Percentiles rank a stretch among this genome's conserved stretches.
phyloP scores from a whole-genome alignment of 1,284 basidiomycete genomes.

The Pseudomicrostroma phylloplanum region DNA sequence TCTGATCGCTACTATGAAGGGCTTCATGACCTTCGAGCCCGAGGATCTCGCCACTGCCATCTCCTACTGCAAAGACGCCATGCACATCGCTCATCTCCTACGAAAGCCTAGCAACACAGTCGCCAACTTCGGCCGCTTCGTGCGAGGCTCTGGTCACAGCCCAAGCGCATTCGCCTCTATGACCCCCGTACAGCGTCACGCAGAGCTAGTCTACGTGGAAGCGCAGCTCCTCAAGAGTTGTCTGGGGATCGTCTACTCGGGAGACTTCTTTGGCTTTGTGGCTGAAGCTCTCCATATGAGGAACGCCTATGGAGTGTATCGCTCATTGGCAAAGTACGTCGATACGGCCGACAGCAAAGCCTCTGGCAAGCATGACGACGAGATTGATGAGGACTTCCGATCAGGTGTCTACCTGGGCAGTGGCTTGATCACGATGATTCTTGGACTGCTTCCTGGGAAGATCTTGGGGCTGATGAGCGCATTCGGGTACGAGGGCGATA shows the following conservation, averaged over 20 bases:
- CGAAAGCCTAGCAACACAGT: constrained; percentile 38
- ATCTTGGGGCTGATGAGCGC: constrained; percentile 50
- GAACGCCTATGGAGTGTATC: constrained; percentile 48
- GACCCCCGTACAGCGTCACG: constrained; percentile 44
- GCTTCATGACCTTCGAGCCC: constrained; percentile 51
- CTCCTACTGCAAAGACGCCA: constrained; percentile 44
- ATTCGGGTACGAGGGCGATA: constrained; percentile 48
- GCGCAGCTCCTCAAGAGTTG: constrained; percentile 44
- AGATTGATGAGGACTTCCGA: constrained; percentile 46
- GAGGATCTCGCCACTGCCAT: constrained; percentile 45
- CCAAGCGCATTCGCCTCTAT: constrained; percentile 35
- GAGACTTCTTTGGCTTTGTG: constrained; percentile 47
- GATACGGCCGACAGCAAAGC: constrained; percentile 38
- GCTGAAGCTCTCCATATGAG: constrained; percentile 48
- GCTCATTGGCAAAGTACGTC: constrained; percentile 45
- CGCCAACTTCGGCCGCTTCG: constrained; percentile 42
- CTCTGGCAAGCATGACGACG: constrained; percentile 15
- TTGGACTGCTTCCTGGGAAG: constrained; percentile 46
- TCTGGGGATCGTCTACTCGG: constrained; percentile 46
- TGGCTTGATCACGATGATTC: constrained; percentile 47
- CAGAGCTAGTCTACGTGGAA: constrained; percentile 47
- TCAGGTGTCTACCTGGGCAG: constrained; percentile 47
- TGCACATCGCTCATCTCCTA: constrained; percentile 38
- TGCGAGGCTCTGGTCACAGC: constrained; percentile 41
- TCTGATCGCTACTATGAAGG: constrained; percentile 48